These are phyloP conservation scores for Cocos nucifera DNA, from an alignment of 176 grass and related monocot species.

Conservation along the genomic window DNA sequence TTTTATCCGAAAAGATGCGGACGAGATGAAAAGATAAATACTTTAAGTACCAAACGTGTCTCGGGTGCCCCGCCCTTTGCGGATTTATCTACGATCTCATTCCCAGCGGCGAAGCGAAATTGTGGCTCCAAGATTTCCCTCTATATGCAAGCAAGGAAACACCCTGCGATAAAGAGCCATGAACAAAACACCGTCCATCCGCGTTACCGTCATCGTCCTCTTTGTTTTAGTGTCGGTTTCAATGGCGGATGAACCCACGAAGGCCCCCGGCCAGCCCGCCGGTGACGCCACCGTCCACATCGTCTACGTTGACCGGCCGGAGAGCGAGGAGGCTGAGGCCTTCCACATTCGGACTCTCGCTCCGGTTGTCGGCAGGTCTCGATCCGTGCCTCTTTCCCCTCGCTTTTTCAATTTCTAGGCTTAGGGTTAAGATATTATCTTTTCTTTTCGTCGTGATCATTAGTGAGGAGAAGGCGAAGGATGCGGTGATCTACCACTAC, in stretches of 20 bases:
- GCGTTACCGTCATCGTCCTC: no score
- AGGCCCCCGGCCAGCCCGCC: constrained; percentile 23
- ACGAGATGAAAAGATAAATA: no score
- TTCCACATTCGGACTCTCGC: constrained; percentile 76
- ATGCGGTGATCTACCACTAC: constrained; percentile 78
- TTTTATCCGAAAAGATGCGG: no score
- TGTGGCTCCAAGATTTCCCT: no score
- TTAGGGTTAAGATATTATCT: neutral
- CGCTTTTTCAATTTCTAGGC: neutral
- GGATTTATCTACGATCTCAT: no score
- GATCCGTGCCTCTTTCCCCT: neutral
- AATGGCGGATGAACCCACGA: constrained; percentile 9
- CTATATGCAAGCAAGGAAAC: no score
- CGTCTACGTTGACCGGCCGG: constrained; percentile 67
- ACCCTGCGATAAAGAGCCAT: no score
- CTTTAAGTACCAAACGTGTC: no score
- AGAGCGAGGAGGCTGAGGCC: constrained; percentile 56
- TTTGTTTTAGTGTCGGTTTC: no score
- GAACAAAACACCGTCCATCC: no score
- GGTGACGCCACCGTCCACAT: constrained; percentile 57
- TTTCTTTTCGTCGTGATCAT: neutral
- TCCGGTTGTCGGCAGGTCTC: constrained; percentile 60
- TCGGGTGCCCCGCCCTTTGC: no score
- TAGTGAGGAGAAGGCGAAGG: constrained; percentile 58
- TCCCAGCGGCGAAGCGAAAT: no score